Evolutionary conservation across 2,329 filamentous ascomycete species (phyloP).

Genomic region (Fusarium sp.): DNA sequence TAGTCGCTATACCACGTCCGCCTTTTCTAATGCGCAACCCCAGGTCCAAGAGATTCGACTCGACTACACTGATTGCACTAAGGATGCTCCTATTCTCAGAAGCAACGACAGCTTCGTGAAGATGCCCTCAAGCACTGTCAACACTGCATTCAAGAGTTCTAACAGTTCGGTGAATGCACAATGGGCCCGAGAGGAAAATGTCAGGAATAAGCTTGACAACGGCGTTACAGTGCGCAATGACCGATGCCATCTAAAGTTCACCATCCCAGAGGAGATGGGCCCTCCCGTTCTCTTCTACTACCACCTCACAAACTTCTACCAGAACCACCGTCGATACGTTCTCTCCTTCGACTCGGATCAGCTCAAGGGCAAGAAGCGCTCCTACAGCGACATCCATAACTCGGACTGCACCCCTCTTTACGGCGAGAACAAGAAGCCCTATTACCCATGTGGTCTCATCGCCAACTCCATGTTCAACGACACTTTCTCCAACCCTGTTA

Average conservation of each 20-base stretch:
- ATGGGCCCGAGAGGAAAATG: conserved; percentile 60
- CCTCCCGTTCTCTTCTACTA: conserved; percentile 95
- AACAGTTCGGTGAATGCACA: conserved; percentile 57
- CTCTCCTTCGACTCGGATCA: conserved; percentile 89
- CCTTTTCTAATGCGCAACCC: conserved; percentile 27
- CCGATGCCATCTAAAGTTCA: conserved; percentile 83
- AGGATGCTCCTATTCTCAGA: conserved; percentile 64
- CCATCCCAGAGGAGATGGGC: conserved; percentile 82
- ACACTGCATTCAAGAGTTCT: conserved; percentile 79
- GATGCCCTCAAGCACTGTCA: conserved; percentile 73
- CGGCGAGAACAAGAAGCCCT: conserved; percentile 74
- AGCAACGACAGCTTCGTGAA: conserved; percentile 55
- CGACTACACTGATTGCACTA: conserved; percentile 87
- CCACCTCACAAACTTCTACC: conserved; percentile 96
- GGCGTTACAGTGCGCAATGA: conserved; percentile 57
- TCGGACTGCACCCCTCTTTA: conserved; percentile 84
- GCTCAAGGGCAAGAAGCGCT: conserved; percentile 78
- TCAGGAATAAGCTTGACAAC: conserved; percentile 54
- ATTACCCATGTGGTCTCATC: conserved; percentile 96
- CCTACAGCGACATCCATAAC: conserved; percentile 71
- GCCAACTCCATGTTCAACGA: conserved; percentile 99
- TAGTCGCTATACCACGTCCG: not conserved
- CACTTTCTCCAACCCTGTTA: conserved; percentile 78
- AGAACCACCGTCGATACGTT: conserved; percentile 97
- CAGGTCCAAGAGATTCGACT: conserved; percentile 92